Conservation (phyloP, 2,329 filamentous ascomycete species). For the Hirsutella minnesotensis region DNA sequence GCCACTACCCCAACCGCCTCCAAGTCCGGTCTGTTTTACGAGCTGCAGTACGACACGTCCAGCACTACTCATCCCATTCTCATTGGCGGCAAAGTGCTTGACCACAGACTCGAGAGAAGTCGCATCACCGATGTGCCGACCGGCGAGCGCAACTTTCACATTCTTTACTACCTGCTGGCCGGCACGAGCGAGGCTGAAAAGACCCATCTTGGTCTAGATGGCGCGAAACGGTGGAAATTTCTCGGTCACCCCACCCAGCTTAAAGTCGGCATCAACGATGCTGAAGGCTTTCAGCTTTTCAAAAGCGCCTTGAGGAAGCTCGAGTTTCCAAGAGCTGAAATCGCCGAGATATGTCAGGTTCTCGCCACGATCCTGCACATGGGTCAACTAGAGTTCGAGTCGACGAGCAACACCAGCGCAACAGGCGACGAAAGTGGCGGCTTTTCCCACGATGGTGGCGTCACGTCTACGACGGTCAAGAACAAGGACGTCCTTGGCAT, state of each 20-base stretch:
- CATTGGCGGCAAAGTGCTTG: constrained; percentile 87
- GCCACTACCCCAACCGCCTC: constrained; percentile 91
- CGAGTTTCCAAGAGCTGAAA: constrained; percentile 85
- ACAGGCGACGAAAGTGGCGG: constrained; percentile 86
- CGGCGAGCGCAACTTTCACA: constrained; percentile 91
- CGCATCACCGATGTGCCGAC: constrained; percentile 86
- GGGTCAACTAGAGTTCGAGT: constrained; percentile 89
- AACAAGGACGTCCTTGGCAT: constrained; percentile 84
- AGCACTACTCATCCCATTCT: constrained; percentile 74
- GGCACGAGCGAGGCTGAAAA: constrained; percentile 89
- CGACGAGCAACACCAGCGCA: constrained; percentile 64
- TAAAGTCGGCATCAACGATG: constrained; percentile 93
- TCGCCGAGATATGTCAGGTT: constrained; percentile 93
- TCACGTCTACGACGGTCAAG: constrained; percentile 74
- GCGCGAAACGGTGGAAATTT: constrained; percentile 79
- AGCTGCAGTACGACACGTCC: constrained; percentile 90
- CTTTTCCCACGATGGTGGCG: constrained; percentile 88
- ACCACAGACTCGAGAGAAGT: constrained; percentile 86
- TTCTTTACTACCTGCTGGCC: constrained; percentile 87
- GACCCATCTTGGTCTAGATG: constrained; percentile 60
- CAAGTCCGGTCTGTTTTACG: constrained; percentile 89
- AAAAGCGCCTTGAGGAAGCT: constrained; percentile 90
- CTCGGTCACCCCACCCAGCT: constrained; percentile 92
- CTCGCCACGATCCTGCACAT: constrained; percentile 93
- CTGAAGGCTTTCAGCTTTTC: constrained; percentile 92